phyloP scores from a whole-genome alignment of 1,139 yeast genomes.

The Zygosaccharomyces sapae region DNA sequence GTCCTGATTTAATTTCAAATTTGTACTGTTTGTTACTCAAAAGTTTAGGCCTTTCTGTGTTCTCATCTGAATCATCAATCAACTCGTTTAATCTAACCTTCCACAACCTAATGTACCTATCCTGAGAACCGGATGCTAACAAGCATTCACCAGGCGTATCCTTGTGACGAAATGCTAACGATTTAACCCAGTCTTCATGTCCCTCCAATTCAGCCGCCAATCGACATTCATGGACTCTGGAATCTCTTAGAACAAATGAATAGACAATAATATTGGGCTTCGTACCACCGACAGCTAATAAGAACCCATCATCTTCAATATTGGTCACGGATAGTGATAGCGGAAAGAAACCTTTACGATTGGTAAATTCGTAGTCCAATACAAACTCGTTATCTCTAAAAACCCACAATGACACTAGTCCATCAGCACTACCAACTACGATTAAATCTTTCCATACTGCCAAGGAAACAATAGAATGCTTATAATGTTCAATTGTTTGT shows the following conservation, averaged over 20 bases:
- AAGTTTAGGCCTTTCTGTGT: constrained; percentile 48
- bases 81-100: constrained; percentile 55
- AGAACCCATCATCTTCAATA: constrained; percentile 38
- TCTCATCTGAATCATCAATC: constrained; percentile 57
- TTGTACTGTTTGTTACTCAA: constrained; percentile 62
- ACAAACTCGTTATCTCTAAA: constrained; percentile 27
- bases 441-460: constrained; percentile 40
- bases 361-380: constrained; percentile 38
- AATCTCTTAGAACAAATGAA: constrained; percentile 39
- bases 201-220: constrained; percentile 62
- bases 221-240: constrained; percentile 28
- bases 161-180: constrained; percentile 54
- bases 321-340: constrained; percentile 54
- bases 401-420: constrained; percentile 52
- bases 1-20: constrained; percentile 41
- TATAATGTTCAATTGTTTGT: constrained; percentile 42
- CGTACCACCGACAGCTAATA: constrained; percentile 83
- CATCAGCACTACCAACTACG: constrained; percentile 68
- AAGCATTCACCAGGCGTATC: constrained; percentile 48
- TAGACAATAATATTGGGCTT: constrained; percentile 54
- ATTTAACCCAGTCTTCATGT: constrained; percentile 91
- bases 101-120: constrained; percentile 86
- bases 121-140: constrained; percentile 86
- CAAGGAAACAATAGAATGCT: constrained; percentile 49
- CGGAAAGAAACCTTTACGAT: constrained; percentile 58